phyloP scores from a whole-genome alignment of 352 stramenopile genomes.

The Phytophthora tubulina region DNA sequence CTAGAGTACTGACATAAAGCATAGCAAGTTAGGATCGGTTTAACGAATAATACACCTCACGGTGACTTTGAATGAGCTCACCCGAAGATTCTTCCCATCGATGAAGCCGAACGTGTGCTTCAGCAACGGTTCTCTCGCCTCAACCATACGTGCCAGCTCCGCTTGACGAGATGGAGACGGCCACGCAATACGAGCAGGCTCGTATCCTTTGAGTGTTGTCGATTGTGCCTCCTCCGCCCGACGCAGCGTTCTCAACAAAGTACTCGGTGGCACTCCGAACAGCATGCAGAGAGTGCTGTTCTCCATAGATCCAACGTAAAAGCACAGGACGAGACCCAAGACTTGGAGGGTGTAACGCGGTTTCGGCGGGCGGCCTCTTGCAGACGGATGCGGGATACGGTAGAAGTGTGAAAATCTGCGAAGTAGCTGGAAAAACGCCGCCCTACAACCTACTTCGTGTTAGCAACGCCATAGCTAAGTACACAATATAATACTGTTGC shows the following conservation, averaged over 20 bases:
- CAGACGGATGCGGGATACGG: neutral
- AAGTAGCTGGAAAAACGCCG: neutral
- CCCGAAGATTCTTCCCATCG: neutral
- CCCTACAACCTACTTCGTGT: neutral
- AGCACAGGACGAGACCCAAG: constrained; percentile 5
- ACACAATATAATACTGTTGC: neutral
- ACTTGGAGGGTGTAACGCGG: constrained; percentile 6
- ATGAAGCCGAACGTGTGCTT: neutral
- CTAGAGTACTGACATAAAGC: neutral
- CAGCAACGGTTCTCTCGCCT: neutral
- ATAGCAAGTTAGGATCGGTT: too few relatives aligned
- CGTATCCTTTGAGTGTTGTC: neutral
- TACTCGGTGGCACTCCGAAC: constrained; percentile 11
- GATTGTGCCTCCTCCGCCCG: neutral
- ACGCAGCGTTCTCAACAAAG: neutral
- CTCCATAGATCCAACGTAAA: constrained; percentile 15
- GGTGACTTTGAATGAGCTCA: neutral
- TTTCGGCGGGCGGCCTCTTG: neutral
- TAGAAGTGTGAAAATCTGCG: constrained; percentile 1
- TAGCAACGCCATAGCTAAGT: neutral
- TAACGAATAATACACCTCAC: neutral
- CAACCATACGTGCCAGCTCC: neutral
- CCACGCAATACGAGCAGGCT: neutral
- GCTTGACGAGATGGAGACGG: neutral
- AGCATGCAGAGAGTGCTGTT: constrained; percentile 4